Percentiles rank a stretch among this genome's conserved stretches.
Conservation (phyloP, 352 stramenopile species). For the Pythium diclinum region DNA sequence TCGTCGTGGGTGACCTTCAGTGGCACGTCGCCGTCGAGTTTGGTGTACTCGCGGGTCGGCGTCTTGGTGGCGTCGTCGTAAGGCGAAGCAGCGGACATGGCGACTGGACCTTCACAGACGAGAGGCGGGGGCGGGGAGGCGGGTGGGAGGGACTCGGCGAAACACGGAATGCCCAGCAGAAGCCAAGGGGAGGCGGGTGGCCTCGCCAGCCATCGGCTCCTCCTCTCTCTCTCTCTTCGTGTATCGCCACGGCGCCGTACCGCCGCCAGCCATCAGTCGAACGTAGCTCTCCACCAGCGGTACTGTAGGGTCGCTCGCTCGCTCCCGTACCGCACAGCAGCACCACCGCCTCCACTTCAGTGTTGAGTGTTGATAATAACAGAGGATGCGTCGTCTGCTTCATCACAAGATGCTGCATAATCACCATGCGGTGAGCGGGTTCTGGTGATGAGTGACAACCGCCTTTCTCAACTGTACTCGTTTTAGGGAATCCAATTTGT, state of each 20-base stretch:
- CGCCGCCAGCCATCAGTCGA: not conserved
- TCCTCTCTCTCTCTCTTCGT: not conserved
- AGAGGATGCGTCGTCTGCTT: not conserved
- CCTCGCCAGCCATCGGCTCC: not conserved
- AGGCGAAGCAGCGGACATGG: slow-evolving; percentile 7
- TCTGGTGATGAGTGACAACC: not conserved
- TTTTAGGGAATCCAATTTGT: not conserved
- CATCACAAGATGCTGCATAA: not conserved
- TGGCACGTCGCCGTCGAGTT: slow-evolving; percentile 27
- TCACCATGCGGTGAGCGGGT: not conserved
- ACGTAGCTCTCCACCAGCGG: not conserved
- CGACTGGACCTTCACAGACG: not conserved
- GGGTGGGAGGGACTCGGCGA: slow-evolving; percentile 2
- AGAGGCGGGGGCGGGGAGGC: not conserved
- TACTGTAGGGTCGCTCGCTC: not conserved
- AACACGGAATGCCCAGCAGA: slow-evolving; percentile 9
- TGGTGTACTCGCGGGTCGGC: slow-evolving; percentile 23
- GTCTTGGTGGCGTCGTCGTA: slow-evolving; percentile 15
- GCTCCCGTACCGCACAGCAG: not conserved
- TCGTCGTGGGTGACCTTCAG: not conserved
- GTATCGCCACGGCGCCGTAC: not conserved
- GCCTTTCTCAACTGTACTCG: not conserved
- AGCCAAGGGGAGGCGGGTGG: not conserved
- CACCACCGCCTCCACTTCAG: not conserved
- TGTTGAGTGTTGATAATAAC: not conserved